Conservation (phyloP, 257 asterid species). For the Solanum chmielewskii region DNA sequence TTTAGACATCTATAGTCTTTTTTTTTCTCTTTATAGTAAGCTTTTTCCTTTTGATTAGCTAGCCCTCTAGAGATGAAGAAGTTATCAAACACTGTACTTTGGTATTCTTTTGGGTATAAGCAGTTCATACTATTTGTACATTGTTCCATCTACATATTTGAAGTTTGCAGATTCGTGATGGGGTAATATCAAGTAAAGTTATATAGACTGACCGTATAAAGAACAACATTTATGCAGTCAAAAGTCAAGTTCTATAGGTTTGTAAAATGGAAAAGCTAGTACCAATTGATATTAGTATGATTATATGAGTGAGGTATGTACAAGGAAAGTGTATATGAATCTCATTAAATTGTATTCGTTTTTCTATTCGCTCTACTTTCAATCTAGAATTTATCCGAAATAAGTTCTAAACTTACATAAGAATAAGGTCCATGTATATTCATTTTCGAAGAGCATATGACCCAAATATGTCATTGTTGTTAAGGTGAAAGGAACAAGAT, state of each 20-base stretch:
- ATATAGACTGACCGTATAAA: neutral
- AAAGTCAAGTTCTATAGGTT: neutral
- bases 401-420: neutral
- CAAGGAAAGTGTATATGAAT: neutral
- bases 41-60: neutral
- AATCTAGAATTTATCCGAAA: fast-evolving
- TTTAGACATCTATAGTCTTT: neutral
- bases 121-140: slow-evolving; percentile 5
- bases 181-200: neutral
- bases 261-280: neutral
- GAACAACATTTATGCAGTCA: neutral
- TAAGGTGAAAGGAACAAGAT: neutral
- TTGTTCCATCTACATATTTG: neutral
- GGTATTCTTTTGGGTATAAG: slow-evolving; percentile 17
- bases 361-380: neutral
- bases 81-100: neutral
- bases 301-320: neutral
- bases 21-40: neutral
- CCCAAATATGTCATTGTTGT: neutral
- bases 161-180: neutral
- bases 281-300: neutral
- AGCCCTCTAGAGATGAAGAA: neutral
- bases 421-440: too few relatives aligned
- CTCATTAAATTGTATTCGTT: neutral
- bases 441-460: fast-evolving